Evolutionary conservation across 1,284 basidiomycete species (phyloP), one percentile per base, ranked within the genome.

Genomic region (Veloporphyrellus conicus): DNA sequence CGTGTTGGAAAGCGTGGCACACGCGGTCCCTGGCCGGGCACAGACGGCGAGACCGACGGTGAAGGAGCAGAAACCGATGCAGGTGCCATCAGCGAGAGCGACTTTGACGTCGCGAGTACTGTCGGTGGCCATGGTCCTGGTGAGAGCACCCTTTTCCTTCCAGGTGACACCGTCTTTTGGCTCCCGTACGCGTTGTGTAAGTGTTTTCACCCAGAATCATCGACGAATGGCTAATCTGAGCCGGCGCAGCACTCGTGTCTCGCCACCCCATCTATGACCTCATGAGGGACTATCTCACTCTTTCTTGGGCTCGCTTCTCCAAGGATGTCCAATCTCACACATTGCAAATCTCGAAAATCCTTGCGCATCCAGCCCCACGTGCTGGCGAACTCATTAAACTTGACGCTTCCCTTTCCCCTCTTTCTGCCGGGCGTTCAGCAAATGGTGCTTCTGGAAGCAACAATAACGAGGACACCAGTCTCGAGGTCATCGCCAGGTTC

Each of bases 181-280:
- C 76, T 94, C 45, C 92, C 92, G 6, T 93, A 93, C 62, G 88
- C 90, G 3, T 72, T 94, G 35, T 93, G 90, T 89, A 59, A 68
- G 84, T 75, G n/a, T 25, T 41, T 44, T 49, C 18, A 20, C 53
- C 16, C 37, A 48, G 1, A 1, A n/a, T 12, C 25, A 22, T 52
- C 33, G 10, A 18, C 31, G 15, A 25, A 12, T 43, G 25, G 41
- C 50, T 54, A 20, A 60, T 41, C 40, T 36, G 6, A 19, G 7
- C 40, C 19, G 16, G 50, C 36, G 34, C 52, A 91, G 87, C 89
- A 16, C 77, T 91, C 52, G 90, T 94, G 19, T 94, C 92, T 34
- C 83, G 90, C 23, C 87, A 89, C 68, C 92, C 92, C 0, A 90
- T 94, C 56, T 94, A 93, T 69, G 91, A 94, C 63, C 76, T 93